phyloP scores from a whole-genome alignment of 768 basidiomycete species.

The Porphyrellus cyaneotinctus region DNA sequence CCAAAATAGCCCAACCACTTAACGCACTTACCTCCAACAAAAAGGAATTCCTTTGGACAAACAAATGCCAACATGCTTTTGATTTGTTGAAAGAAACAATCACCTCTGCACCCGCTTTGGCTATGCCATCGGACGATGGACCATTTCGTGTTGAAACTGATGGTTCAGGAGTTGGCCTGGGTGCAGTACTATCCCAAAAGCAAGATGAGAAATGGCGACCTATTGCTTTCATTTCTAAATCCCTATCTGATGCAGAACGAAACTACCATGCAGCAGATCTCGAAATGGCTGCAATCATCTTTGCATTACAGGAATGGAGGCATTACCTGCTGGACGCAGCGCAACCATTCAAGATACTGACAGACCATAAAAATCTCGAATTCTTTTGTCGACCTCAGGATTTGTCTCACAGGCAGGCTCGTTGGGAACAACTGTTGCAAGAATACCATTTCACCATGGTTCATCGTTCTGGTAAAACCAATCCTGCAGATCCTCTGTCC shows the following conservation, averaged over 20 bases:
- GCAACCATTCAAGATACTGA: neutral
- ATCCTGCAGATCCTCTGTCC: neutral
- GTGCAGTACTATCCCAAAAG: neutral
- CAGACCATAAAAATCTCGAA: neutral
- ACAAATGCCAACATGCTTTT: neutral
- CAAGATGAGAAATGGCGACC: neutral
- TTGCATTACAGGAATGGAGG: neutral
- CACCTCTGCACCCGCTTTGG: neutral
- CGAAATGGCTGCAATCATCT: neutral
- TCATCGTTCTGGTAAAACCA: neutral
- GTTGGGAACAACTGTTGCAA: neutral
- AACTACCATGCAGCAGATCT: neutral
- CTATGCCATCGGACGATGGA: neutral
- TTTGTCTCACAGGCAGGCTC: rapidly evolving
- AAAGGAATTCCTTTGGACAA: neutral
- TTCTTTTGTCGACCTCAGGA: neutral
- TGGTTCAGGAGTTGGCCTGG: neutral
- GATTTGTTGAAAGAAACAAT: neutral
- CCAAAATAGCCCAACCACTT: neutral
- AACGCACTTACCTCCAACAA: neutral
- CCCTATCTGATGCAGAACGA: neutral
- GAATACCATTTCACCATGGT: neutral
- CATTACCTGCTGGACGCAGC: neutral
- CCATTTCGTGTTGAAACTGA: neutral
- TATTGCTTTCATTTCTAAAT: neutral